phyloP scores from a whole-genome alignment of 2,329 filamentous ascomycete species.

The Aspergillus sp. region DNA sequence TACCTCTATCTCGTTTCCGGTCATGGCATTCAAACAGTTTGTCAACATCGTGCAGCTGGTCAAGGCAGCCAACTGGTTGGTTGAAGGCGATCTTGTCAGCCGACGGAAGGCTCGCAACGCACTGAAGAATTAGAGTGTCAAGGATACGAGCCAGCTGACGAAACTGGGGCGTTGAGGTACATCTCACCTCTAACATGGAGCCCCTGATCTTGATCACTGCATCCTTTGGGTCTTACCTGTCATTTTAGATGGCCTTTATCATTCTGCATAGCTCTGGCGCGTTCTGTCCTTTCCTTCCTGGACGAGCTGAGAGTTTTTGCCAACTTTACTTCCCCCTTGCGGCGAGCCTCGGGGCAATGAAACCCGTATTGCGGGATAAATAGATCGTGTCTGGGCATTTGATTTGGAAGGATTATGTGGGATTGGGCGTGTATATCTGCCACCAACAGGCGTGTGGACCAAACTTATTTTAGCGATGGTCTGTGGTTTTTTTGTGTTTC shows the following conservation, averaged over 20 bases:
- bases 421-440: conserved; percentile 14
- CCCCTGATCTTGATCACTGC: background rate
- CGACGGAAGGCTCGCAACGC: conserved; percentile 51
- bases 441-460: conserved; percentile 11
- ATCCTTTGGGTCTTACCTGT: background rate
- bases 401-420: conserved; percentile 16
- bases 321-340: conserved; percentile 16
- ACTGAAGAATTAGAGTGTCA: conserved; percentile 24
- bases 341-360: conserved; percentile 13
- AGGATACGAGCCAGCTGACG: conserved; percentile 6
- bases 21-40: conserved; percentile 89
- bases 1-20: conserved; percentile 73
- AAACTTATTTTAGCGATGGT: conserved; percentile 12
- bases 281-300: conserved; percentile 25
- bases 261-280: conserved; percentile 34
- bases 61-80: conserved; percentile 88
- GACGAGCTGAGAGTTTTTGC: conserved; percentile 10
- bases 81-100: conserved; percentile 78
- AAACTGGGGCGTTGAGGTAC: background rate
- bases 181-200: background rate
- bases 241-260: conserved; percentile 7
- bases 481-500: conserved; percentile 7
- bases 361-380: conserved; percentile 4
- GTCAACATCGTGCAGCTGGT: conserved; percentile 94
- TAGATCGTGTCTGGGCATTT: conserved; percentile 11